phyloP scores from a whole-genome alignment of 345 rosid species.

The Heritiera fomes region DNA sequence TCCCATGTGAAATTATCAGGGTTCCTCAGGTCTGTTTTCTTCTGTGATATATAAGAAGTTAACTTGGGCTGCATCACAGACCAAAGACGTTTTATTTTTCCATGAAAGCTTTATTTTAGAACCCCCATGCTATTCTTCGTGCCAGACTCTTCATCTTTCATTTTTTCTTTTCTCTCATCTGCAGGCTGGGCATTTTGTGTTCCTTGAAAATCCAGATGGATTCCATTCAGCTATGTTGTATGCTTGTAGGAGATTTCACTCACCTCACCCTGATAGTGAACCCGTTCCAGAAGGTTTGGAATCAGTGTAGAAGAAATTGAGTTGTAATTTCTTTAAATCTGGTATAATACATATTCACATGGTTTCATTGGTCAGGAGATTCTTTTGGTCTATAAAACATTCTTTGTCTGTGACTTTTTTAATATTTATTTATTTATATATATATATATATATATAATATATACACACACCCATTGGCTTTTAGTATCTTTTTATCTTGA shows the following conservation, averaged over 20 bases:
- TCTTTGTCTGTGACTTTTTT: neutral
- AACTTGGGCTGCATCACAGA: neutral
- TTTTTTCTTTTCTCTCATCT: neutral
- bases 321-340: neutral
- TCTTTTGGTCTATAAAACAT: conserved; percentile 21
- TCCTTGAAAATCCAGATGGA: conserved; percentile 73
- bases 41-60: neutral
- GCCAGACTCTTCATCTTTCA: neutral
- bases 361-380: neutral
- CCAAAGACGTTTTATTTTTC: neutral
- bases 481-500: neutral
- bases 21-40: conserved; percentile 71
- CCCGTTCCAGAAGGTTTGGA: conserved; percentile 61
- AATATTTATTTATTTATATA: neutral
- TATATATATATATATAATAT: too few relatives aligned
- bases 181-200: conserved; percentile 87
- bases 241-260: conserved; percentile 68
- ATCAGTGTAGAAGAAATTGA: conserved; percentile 46
- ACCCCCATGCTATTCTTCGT: neutral
- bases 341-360: neutral
- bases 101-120: neutral
- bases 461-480: too few relatives aligned
- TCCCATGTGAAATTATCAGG: conserved; percentile 92
- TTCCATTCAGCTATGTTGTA: conserved; percentile 79
- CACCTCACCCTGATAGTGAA: conserved; percentile 47